A percentile compares a stretch with the other conserved stretches of the same genome.
phyloP scores from a whole-genome alignment of 176 grass and related monocot species.

The Dactylis glomerata region DNA sequence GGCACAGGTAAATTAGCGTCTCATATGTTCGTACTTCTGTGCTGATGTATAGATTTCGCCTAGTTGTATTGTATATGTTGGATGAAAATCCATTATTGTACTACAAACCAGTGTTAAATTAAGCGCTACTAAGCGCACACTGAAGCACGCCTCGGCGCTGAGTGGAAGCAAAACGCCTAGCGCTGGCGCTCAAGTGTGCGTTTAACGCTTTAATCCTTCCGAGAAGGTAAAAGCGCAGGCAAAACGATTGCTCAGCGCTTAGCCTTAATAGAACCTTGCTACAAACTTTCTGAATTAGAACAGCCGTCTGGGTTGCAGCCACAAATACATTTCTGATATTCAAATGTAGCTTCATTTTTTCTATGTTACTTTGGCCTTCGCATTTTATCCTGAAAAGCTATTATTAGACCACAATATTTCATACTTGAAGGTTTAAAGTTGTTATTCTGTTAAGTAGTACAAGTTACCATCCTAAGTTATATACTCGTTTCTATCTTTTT shows the following conservation, averaged over 20 bases:
- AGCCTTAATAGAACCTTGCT: too few relatives aligned
- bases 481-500: conserved; percentile 25
- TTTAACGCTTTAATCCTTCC: too few relatives aligned
- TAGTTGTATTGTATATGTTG: not conserved
- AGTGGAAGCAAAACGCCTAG: too few relatives aligned
- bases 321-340: not conserved
- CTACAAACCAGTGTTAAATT: too few relatives aligned
- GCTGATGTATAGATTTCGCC: not conserved
- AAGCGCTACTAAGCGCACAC: too few relatives aligned
- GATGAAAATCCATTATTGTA: not conserved
- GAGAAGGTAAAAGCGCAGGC: too few relatives aligned
- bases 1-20: conserved; percentile 59
- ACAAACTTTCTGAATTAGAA: conserved; percentile 19
- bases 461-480: conserved; percentile 14
- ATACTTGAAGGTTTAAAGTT: conserved; percentile 15
- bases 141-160: too few relatives aligned
- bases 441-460: conserved; percentile 1
- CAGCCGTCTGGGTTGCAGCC: not conserved
- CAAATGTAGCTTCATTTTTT: not conserved
- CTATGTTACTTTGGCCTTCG: conserved; percentile 3
- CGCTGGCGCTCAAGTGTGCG: too few relatives aligned
- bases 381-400: not conserved
- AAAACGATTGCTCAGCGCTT: too few relatives aligned
- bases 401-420: conserved; percentile 14
- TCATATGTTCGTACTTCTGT: conserved; percentile 8